Evolutionary conservation across 2,329 filamentous ascomycete species (phyloP), one percentile per base, ranked within the genome.

Genomic region (Aphanoascus verrucosus): DNA sequence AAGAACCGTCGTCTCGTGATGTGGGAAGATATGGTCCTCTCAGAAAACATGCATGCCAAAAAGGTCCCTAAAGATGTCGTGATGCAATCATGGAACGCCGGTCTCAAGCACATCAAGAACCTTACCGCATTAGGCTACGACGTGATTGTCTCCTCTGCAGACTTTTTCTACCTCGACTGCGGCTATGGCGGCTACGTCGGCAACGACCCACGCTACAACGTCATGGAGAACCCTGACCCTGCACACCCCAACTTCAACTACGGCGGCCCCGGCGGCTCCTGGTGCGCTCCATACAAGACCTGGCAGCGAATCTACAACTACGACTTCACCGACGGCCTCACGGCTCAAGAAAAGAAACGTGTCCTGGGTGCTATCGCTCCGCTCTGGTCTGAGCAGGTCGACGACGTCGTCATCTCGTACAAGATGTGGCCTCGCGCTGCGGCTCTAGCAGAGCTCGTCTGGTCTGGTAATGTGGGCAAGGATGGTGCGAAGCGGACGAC

Each of bases 271-370:
- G 77, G 77, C 38, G 77, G 77, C 15, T 77, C 74, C n/a, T 80
- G 77, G 77, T 80, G 77, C 60, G 74, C 72, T 0, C 77, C 77
- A 0, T 80, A 79, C 70, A 80, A 80, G 64, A 78, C 76, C 17
- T 80, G 77, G 77, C 77, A 80, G 63, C 76, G 77, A 47, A 79
- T 80, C 65, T 80, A 80, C 65, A 70, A 78, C 69, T 80, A 74
- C 62, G 77, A 80, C 65, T 79, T 80, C 62, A 75, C 75, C 0
- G 57, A 63, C 44, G 74, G 73, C 58, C 70, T 80, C 6, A 76
- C 74, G 1, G 65, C 65, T 0, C 58, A 63, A 0, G 70, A 80
- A 58, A 71, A 72, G 37, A 65, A 69, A 46, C 77, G 77, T 52
- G 62, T 80, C 17, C 68, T 78, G 17, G 77, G 77, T n/a, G 74